Evolutionary conservation across 2,329 filamentous ascomycete genomes (phyloP).

Genomic region (Aspergillus caelatus): DNA sequence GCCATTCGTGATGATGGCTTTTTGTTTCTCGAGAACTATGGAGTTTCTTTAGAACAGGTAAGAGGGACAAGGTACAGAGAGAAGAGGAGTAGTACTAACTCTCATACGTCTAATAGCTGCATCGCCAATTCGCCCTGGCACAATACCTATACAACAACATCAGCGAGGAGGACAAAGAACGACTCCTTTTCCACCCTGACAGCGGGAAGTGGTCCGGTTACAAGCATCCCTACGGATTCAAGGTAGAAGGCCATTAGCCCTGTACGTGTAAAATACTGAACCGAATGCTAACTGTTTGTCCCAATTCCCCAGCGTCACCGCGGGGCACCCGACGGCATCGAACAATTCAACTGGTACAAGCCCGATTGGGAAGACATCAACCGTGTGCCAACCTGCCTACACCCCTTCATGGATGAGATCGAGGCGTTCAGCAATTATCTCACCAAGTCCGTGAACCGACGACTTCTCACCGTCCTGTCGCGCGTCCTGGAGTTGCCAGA

Average conservation of each 20-base stretch:
- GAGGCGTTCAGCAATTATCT: conserved; percentile 51
- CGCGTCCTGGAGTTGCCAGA: conserved; percentile 50
- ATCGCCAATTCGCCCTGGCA: conserved; percentile 55
- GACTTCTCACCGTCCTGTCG: conserved; percentile 46
- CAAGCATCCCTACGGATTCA: conserved; percentile 52
- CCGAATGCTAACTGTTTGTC: not conserved
- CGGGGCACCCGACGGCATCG: conserved; percentile 52
- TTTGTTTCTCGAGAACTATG: conserved; percentile 55
- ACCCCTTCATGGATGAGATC: conserved; percentile 56
- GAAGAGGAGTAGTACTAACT: not conserved
- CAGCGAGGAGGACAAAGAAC: conserved; percentile 52
- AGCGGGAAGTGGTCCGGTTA: conserved; percentile 55
- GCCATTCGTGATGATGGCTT: conserved; percentile 51
- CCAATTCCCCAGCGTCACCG: conserved; percentile 38
- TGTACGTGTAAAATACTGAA: not conserved
- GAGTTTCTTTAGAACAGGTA: conserved; percentile 50
- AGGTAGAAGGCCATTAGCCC: conserved; percentile 30
- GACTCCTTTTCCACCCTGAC: conserved; percentile 52
- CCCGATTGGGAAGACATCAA: conserved; percentile 48
- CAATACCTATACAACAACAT: conserved; percentile 57
- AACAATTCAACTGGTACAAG: conserved; percentile 59
- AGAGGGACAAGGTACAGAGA: not conserved
- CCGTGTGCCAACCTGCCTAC: conserved; percentile 49
- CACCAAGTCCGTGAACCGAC: conserved; percentile 52
- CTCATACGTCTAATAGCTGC: conserved; percentile 32